Evolutionary conservation across 73 alveolate species (phyloP).

Genomic region (Paraurostyla sp.): DNA sequence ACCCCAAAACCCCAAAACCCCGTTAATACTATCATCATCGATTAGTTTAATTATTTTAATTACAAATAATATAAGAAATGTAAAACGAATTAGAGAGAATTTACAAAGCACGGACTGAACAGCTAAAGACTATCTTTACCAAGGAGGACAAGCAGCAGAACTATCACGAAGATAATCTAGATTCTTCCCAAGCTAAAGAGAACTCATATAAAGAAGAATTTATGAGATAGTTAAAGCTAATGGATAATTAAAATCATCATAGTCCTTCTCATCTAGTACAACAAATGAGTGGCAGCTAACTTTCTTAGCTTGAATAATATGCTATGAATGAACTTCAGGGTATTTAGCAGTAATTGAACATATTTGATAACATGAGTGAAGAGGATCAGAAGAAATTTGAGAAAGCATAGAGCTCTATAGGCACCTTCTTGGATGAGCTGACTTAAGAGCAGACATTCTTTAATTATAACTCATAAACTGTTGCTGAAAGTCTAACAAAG

Average conservation of each 20-base stretch:
- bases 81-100: conserved; percentile 32
- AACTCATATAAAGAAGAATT: conserved; percentile 33
- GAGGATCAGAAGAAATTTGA: conserved; percentile 18
- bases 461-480: not conserved
- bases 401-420: not conserved
- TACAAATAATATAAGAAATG: no score
- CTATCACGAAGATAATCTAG: not conserved
- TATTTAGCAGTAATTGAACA: not conserved
- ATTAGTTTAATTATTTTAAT: no score
- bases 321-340: not conserved
- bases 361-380: not conserved
- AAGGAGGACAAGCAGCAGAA: conserved; percentile 9
- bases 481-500: not conserved
- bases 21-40: no score
- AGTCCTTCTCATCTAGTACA: not conserved
- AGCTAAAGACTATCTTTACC: not conserved
- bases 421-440: conserved; percentile 11
- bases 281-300: not conserved
- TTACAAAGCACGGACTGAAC: not conserved
- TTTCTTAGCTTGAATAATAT: not conserved
- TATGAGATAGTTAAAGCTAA: conserved; percentile 19
- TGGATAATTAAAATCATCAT: not conserved
- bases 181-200: conserved; percentile 11
- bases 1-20: no score
- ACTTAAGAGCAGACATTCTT: not conserved